phyloP scores from a whole-genome alignment of 306 rosid genomes.

The Dicorynia guianensis region DNA sequence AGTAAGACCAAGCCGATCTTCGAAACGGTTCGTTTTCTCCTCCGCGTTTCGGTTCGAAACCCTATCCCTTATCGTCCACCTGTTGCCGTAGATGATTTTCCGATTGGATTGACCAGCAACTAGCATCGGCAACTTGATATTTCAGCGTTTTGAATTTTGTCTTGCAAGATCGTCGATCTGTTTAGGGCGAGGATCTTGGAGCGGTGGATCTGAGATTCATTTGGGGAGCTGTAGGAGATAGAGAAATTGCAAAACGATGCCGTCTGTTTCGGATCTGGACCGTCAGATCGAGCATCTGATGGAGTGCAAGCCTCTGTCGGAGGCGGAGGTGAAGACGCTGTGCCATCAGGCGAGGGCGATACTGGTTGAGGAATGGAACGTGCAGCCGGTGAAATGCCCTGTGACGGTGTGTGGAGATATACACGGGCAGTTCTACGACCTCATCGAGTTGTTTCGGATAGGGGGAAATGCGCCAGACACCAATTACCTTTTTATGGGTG shows the following conservation, averaged over 20 bases:
- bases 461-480: conserved; percentile 96
- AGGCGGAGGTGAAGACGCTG: conserved; percentile 87
- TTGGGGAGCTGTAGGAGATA: not conserved
- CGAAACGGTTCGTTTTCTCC: conserved; percentile 59
- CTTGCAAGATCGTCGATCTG: not conserved
- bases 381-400: conserved; percentile 98
- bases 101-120: conserved; percentile 14
- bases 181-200: conserved; percentile 23
- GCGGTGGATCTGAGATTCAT: conserved; percentile 58
- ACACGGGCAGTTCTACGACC: conserved; percentile 98
- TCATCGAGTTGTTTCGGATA: conserved; percentile 93
- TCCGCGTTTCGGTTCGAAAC: conserved; percentile 45
- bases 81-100: conserved; percentile 47
- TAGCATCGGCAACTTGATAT: conserved; percentile 17
- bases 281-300: conserved; percentile 98
- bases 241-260: conserved; percentile 63
- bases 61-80: conserved; percentile 25
- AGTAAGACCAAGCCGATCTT: conserved; percentile 41
- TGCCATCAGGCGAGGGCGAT: conserved; percentile 96
- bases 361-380: conserved; percentile 97
- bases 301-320: conserved; percentile 95
- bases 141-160: conserved; percentile 26
- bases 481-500: conserved; percentile 97
- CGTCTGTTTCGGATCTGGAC: conserved; percentile 97
- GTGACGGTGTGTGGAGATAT: conserved; percentile 97